These are phyloP conservation scores for Penicillium bialowiezense DNA, from an alignment of 495 filamentous ascomycete genomes.

Conservation along the genomic window DNA sequence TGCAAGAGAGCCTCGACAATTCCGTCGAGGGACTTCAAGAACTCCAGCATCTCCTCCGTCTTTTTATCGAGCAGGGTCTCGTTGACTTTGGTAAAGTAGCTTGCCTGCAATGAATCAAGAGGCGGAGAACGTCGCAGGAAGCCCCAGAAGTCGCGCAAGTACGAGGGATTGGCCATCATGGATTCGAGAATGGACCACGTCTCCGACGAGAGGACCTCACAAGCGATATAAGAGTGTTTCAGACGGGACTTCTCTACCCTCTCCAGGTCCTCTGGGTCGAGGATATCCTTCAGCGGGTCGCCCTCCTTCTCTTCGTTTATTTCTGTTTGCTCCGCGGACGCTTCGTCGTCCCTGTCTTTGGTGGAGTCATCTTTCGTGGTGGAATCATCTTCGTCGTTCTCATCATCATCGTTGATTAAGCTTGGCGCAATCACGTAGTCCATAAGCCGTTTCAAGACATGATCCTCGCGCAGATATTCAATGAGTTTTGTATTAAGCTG, in stretches of 20 bases:
- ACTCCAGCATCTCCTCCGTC: constrained; percentile 90
- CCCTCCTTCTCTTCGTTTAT: constrained; percentile 33
- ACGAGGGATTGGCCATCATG: constrained; percentile 75
- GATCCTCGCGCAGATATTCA: constrained; percentile 86
- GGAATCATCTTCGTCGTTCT: constrained; percentile 51
- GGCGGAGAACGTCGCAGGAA: constrained; percentile 78
- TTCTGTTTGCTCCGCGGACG: constrained; percentile 11
- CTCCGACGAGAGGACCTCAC: constrained; percentile 92
- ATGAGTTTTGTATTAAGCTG: constrained; percentile 97
- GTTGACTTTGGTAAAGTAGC: constrained; percentile 98
- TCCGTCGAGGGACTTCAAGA: constrained; percentile 77
- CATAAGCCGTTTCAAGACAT: constrained; percentile 81
- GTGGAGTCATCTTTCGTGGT: constrained; percentile 40
- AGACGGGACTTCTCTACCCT: constrained; percentile 81
- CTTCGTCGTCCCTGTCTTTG: constrained; percentile 31
- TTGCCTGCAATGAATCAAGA: constrained; percentile 87
- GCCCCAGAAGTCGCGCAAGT: constrained; percentile 83
- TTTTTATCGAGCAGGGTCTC: constrained; percentile 95
- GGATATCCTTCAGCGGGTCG: constrained; percentile 47
- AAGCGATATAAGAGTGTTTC: constrained; percentile 87
- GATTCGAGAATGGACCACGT: constrained; percentile 95
- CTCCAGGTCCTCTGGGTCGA: constrained; percentile 60
- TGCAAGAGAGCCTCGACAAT: constrained; percentile 82
- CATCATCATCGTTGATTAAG: constrained; percentile 61
- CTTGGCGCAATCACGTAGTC: constrained; percentile 85